A percentile compares a stretch with the other conserved stretches of the same genome.
phyloP scores from a whole-genome alignment of 768 basidiomycete genomes.

The Mrakia hoshinonis region DNA sequence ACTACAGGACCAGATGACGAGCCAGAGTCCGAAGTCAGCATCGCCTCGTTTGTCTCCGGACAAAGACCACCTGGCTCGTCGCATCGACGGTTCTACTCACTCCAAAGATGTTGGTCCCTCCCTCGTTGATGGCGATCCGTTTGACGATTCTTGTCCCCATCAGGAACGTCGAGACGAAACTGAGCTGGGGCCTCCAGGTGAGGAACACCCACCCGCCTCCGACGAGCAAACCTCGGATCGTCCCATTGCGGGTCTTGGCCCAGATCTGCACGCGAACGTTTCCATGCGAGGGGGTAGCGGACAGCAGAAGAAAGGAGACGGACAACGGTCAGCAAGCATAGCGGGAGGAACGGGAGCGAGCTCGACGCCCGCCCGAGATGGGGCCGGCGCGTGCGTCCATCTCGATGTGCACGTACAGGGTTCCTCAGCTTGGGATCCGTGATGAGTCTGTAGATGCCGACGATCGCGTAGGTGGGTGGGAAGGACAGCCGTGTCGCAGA shows the following conservation, averaged over 20 bases:
- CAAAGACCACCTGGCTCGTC: too few relatives aligned
- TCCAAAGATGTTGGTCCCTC: slow-evolving; percentile 8
- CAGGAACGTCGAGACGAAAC: slow-evolving; percentile 58
- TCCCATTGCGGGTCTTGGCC: slow-evolving; percentile 49
- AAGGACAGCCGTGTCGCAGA: slow-evolving; percentile 4
- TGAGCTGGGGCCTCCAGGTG: slow-evolving; percentile 64
- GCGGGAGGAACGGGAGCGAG: neutral
- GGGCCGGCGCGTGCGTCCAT: too few relatives aligned
- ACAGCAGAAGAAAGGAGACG: neutral
- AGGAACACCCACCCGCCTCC: slow-evolving; percentile 55
- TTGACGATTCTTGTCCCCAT: slow-evolving; percentile 38
- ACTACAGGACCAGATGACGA: neutral
- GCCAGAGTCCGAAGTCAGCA: too few relatives aligned
- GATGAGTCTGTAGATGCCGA: slow-evolving; percentile 14
- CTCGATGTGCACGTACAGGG: neutral
- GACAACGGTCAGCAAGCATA: too few relatives aligned
- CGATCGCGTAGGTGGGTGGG: slow-evolving; percentile 11
- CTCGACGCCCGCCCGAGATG: too few relatives aligned
- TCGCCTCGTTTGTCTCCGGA: neutral
- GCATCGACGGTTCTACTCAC: too few relatives aligned
- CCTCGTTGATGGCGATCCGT: neutral
- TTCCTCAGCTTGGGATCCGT: neutral
- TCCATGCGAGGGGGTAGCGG: neutral
- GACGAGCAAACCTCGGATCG: slow-evolving; percentile 57
- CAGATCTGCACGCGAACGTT: neutral